Base-by-base conservation (phyloP, 805 yeast genomes). In the Starmerella stigmatis region DNA sequence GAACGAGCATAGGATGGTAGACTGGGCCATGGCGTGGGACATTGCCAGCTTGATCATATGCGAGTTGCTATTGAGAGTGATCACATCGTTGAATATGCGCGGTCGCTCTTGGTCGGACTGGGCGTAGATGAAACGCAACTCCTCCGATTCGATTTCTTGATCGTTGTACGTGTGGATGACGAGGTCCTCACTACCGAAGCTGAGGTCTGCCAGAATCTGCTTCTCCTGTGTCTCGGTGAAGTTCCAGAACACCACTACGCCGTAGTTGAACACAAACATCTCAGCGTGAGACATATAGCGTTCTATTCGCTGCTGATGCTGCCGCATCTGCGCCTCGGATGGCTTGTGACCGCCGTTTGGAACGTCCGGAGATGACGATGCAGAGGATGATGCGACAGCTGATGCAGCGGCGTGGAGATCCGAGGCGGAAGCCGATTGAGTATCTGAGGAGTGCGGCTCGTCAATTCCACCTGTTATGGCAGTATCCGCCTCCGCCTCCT, bases 211-310 rank as follows among this genome's bases (percentile, higher is more conserved):
- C 45, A 92, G 70, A 16, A 92, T 77, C 57, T 89, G 92, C 66
- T 86, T 86, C 58, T 92, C 98, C 59, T 92, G 96, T 7, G 75
- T 70, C 59, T 86, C 96, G 2, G 89, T 78, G 56, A 92, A 86
- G 59, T 92, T 92, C 98, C 98, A 92, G 58, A 92, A 88, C 17
- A 92, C 96, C n/a, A 92, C 86, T 12, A 89, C 94, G 17, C 98
- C 98, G 60, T 92, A 92, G 43, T 77, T 79, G 60, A 89, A 78
- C 12, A 92, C 74, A 58, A 92, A 92, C 70, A 92, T 73, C 58
- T 89, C 97, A 0, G 96, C 72, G 44, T 65, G 66, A 51, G 75
- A 75, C 3, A 73, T 64, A 41, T 73, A 66, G 47, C 76, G 78
- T 0, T 46, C 47, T 12, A 49, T 40, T 6, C 31, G 29, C 31